phyloP scores from a whole-genome alignment of 192 early-diverging fungal genomes.

The Coemansia sp. region DNA sequence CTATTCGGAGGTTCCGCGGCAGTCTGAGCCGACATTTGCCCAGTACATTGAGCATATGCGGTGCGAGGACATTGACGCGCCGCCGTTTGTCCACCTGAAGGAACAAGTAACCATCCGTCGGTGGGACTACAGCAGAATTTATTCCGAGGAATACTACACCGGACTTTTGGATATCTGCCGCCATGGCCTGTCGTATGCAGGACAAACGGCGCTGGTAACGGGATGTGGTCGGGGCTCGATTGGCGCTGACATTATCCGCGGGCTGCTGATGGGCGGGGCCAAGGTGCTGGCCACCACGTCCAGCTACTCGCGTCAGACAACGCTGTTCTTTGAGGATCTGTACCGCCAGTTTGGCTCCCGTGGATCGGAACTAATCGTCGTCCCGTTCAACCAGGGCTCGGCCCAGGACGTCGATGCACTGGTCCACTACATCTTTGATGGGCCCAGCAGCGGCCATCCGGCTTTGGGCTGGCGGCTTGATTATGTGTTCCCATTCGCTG shows the following conservation, averaged over 20 bases:
- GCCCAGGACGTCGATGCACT: slow-evolving; percentile 73
- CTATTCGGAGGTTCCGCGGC: slow-evolving; percentile 76
- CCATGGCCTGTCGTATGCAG: slow-evolving; percentile 76
- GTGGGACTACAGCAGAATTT: slow-evolving; percentile 65
- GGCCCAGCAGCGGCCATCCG: slow-evolving; percentile 54
- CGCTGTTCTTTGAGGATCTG: slow-evolving; percentile 82
- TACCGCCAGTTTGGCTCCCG: slow-evolving; percentile 81
- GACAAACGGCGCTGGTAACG: slow-evolving; percentile 79
- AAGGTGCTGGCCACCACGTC: slow-evolving; percentile 88
- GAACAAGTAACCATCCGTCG: slow-evolving; percentile 1
- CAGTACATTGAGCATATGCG: slow-evolving; percentile 79
- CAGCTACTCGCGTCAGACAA: slow-evolving; percentile 70
- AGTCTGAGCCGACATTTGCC: slow-evolving; percentile 66
- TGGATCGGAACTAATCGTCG: slow-evolving; percentile 78
- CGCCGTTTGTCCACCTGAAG: slow-evolving; percentile 19
- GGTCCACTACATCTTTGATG: slow-evolving; percentile 77
- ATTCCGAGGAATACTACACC: slow-evolving; percentile 69
- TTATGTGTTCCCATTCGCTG: slow-evolving; percentile 89
- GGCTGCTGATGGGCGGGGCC: slow-evolving; percentile 85
- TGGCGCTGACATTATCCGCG: slow-evolving; percentile 83
- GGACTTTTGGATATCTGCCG: slow-evolving; percentile 62
- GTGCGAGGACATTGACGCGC: slow-evolving; percentile 1
- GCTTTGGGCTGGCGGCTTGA: slow-evolving; percentile 83
- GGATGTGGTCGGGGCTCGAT: slow-evolving; percentile 90
- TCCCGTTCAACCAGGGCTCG: slow-evolving; percentile 91